These are phyloP conservation scores for Breviolum minutum DNA, from an alignment of 73 alveolate species.

Conservation along the genomic window DNA sequence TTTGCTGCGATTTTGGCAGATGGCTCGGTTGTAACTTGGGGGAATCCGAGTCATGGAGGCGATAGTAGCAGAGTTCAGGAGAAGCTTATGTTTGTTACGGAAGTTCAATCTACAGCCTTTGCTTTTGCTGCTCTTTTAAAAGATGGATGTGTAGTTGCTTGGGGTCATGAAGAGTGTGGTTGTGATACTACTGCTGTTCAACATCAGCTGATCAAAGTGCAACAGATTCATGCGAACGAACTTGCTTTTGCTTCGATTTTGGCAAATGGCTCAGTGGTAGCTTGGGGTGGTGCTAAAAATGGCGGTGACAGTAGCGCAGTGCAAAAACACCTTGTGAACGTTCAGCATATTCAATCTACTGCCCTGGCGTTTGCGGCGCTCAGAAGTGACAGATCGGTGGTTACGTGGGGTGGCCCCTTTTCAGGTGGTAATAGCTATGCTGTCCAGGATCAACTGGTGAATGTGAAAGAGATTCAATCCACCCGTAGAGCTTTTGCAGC, in stretches of 20 bases:
- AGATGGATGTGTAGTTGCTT: background rate
- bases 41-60: background rate
- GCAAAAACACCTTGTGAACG: background rate
- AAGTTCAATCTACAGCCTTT: background rate
- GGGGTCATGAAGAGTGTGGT: background rate
- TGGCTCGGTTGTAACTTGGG: constrained; percentile 27
- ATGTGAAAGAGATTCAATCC: background rate
- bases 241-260: background rate
- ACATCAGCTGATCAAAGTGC: background rate
- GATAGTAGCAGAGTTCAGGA: background rate
- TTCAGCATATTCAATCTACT: background rate
- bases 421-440: background rate
- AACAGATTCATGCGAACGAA: background rate
- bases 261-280: background rate
- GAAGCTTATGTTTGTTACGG: background rate
- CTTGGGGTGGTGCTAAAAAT: constrained; percentile 10
- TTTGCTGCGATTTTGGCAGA: background rate
- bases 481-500: background rate
- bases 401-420: background rate
- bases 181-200: background rate
- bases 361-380: background rate
- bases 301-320: constrained; percentile 1
- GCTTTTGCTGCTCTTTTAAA: constrained; percentile 2
- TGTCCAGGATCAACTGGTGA: background rate
- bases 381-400: background rate